Evolutionary conservation across 371 early-diverging fungal species (phyloP), one percentile per base, ranked within the genome.

Genomic region (Choanephora cucurbitarum): DNA sequence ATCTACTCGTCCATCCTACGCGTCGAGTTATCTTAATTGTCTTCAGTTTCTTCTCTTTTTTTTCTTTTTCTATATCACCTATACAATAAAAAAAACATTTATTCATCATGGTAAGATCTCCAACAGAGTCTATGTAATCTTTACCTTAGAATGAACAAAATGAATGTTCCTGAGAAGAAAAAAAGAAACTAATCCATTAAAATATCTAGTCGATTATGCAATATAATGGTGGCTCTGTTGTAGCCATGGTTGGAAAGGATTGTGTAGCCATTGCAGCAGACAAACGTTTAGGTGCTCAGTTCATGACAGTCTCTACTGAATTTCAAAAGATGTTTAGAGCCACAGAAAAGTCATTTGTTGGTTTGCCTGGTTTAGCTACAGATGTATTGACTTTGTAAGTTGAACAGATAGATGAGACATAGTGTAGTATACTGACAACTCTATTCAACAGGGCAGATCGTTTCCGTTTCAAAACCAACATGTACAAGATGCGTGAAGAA

Each of bases 221-320:
- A 75, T 94, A 94, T 72, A 96, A 96, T 81, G 98, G 98, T 61
- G 88, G 91, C 67, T 92, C 97, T 60, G 81, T 99, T 54, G 91
- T 99, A 65, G 99, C 98, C 65, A 99, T 99, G 98, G 87, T 85
- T 43, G 99, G 99, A 69, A 98, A 99, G 76, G 85, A 91, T 74
- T 97, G 97, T 71, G 97, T 99, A 7, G 97, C 98, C 44, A 96
- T 99, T 63, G 98, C 98, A 4, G 86, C 93, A 31, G 99, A 99
- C 81, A 92, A 89, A 66, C 88, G 94, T 57, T 73, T 94, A 31
- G 97, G 99, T 42, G 86, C 90, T 52, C 95, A 97, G 64, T 87
- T 90, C 61, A 84, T 98, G 84, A 99, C 99, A 18, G 86, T 98
- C 17, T 86, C 90, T 49, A 95, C 88, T 45, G 89, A 96, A 56